Base-by-base conservation (phyloP, 257 asterid species). In the Solanum okadae region DNA sequence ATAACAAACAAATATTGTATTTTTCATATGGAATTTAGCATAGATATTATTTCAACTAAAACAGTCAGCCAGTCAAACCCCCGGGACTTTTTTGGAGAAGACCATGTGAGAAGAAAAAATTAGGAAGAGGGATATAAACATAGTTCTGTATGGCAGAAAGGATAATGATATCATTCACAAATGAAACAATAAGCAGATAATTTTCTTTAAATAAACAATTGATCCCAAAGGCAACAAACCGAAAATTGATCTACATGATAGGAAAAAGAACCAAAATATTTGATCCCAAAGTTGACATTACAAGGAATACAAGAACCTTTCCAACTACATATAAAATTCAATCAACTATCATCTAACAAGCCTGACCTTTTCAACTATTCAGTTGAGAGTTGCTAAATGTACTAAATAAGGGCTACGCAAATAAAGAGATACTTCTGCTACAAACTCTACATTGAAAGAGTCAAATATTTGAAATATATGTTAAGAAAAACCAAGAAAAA, bases 381-480 rank as follows among this genome's bases (percentile, higher is more conserved):
- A 79, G 85, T 27, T 79, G 85, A 79, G 67, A 79, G 40, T 79
- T 79, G 67, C 27, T 79, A 79, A 44, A 44, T 44, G 40, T 79
- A 79, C 67, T 27, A 79, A 29, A 44, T 27, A 79, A 44, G 85
- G 70, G 42, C 49, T 82, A 76, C 5, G 37, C 33, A 83, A 75
- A 88, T 86, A 63, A 86, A 83, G 76, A 88, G 83, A 84, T 86
- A 84, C 75, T 86, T 61, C 83, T 88, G 72, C 87, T 86, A 86
- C 87, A 86, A 33, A 65, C 67, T 86, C 89, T 83, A 88, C 76
- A 22, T 15, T 87, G 83, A 86, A 81, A 83, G 67, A 65, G 18
- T 79, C 67, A n/a, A 37, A 23, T 20, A 76, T 72, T 38, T 83
- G 67, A 83, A 88, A 89, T 84, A 78, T 65, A 63, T 86, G 90